phyloP scores from a whole-genome alignment of 805 yeast species.

The Lipomyces sp. region DNA sequence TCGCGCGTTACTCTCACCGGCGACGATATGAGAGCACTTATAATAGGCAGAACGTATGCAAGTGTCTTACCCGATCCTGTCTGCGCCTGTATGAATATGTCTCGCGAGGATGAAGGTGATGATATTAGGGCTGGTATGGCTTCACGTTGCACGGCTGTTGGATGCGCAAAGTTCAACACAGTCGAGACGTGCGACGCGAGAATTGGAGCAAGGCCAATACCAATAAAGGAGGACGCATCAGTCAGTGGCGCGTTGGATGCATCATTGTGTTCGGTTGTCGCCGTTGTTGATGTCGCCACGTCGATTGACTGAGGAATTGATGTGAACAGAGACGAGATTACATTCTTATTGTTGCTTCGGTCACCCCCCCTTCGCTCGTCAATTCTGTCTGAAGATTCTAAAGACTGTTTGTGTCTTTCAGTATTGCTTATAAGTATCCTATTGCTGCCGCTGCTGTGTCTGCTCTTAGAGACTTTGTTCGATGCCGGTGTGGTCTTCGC shows the following conservation, averaged over 20 bases:
- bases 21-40: conserved; percentile 65
- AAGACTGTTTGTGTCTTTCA: too few relatives aligned
- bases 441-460: conserved; percentile 19
- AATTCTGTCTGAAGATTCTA: too few relatives aligned
- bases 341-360: background rate
- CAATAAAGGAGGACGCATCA: conserved; percentile 65
- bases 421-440: too few relatives aligned
- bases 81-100: conserved; percentile 89
- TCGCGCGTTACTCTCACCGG: conserved; percentile 48
- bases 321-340: conserved; percentile 76
- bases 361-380: background rate
- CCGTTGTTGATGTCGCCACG: conserved; percentile 35
- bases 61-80: conserved; percentile 98
- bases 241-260: conserved; percentile 86
- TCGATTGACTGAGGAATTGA: conserved; percentile 50
- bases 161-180: conserved; percentile 49
- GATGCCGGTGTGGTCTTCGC: background rate
- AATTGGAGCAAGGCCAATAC: conserved; percentile 61
- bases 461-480: background rate
- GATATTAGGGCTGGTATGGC: conserved; percentile 62
- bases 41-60: conserved; percentile 79
- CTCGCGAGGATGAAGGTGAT: conserved; percentile 50
- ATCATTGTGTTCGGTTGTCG: conserved; percentile 29
- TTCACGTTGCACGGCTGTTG: conserved; percentile 83
- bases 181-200: conserved; percentile 55